These are phyloP conservation scores for Plectosphaerella sp. DNA, from an alignment of 2,329 filamentous ascomycete genomes.

Conservation along the genomic window DNA sequence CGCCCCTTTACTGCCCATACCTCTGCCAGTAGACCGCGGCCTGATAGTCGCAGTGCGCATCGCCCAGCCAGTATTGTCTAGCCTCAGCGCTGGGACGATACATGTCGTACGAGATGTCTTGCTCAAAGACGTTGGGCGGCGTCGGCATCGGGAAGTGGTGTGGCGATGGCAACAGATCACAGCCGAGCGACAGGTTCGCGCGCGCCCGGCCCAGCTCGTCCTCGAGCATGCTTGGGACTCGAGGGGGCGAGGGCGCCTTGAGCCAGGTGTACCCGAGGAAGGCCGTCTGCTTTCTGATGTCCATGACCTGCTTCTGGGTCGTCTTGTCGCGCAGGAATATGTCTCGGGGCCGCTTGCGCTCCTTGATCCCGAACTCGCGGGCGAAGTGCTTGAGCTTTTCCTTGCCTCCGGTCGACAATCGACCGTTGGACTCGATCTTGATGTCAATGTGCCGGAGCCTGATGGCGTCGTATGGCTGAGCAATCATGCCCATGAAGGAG, in stretches of 20 bases:
- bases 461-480: constrained; percentile 42
- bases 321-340: constrained; percentile 71
- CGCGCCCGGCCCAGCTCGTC: not conserved
- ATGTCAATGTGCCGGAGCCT: constrained; percentile 44
- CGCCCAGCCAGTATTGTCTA: too few relatives aligned
- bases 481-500: constrained; percentile 31
- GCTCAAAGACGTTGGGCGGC: too few relatives aligned
- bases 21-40: too few relatives aligned
- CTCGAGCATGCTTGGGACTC: not conserved
- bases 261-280: constrained; percentile 91
- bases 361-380: constrained; percentile 51
- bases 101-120: too few relatives aligned
- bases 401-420: constrained; percentile 29
- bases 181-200: too few relatives aligned
- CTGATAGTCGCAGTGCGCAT: too few relatives aligned
- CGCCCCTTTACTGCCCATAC: too few relatives aligned
- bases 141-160: too few relatives aligned
- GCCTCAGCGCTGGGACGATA: too few relatives aligned
- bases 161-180: too few relatives aligned
- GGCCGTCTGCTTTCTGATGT: constrained; percentile 74
- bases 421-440: constrained; percentile 36
- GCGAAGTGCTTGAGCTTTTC: constrained; percentile 46
- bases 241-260: constrained; percentile 30
- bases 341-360: constrained; percentile 79
- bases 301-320: constrained; percentile 64